Conservation (phyloP, 345 rosid species). For the Lepidium sativum region DNA sequence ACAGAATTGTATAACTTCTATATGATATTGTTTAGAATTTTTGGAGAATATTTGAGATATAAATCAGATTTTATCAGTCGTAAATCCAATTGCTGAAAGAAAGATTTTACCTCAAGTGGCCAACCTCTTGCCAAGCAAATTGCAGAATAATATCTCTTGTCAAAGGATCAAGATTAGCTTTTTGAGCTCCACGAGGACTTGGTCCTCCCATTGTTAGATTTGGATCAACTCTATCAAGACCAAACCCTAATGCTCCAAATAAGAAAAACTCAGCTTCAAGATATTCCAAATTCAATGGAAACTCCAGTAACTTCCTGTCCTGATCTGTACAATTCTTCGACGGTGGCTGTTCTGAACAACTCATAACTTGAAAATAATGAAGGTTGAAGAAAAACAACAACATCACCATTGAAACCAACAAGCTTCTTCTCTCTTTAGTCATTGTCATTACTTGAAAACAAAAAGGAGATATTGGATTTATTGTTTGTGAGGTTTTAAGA, state of each 20-base stretch:
- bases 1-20: no score
- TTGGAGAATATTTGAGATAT: no score
- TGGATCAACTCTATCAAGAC: constrained; percentile 66
- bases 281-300: constrained; percentile 79
- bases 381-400: constrained; percentile 16
- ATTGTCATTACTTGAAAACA: neutral
- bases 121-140: constrained; percentile 88
- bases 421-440: constrained; percentile 1
- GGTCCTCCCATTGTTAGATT: constrained; percentile 63
- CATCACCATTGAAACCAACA: neutral
- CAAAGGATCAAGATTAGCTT: constrained; percentile 50
- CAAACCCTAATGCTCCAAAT: constrained; percentile 61
- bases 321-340: constrained; percentile 4
- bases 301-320: constrained; percentile 46
- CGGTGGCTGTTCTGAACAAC: neutral
- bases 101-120: constrained; percentile 59
- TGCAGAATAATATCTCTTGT: constrained; percentile 57
- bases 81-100: no score
- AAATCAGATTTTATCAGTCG: no score
- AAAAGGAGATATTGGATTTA: neutral
- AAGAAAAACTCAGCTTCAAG: constrained; percentile 91
- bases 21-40: no score
- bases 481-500: neutral
- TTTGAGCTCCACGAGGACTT: constrained; percentile 51
- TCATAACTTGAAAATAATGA: constrained; percentile 18